Conservation (phyloP, 148 eudicot genomes). For the Chenopodium suecicum region DNA sequence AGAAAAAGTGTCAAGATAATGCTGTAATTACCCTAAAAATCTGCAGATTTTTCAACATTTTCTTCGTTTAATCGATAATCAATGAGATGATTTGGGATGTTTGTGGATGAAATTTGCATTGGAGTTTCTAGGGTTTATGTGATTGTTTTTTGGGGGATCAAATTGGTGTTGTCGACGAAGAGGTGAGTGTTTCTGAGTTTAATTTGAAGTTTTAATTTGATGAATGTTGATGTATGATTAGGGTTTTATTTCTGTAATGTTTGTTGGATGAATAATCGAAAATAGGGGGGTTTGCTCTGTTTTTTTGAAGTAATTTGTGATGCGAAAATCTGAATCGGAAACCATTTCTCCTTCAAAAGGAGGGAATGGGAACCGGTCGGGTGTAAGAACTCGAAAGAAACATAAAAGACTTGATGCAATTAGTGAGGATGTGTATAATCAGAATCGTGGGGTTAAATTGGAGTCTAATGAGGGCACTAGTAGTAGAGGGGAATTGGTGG, state of each 20-base stretch:
- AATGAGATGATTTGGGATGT: background rate
- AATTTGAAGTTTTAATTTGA: background rate
- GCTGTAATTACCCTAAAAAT: background rate
- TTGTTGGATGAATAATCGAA: conserved; percentile 7
- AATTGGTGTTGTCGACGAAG: conserved; percentile 16
- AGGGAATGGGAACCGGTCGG: conserved; percentile 43
- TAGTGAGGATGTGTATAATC: conserved; percentile 57
- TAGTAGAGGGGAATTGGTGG: conserved; percentile 22
- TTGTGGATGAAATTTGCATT: background rate
- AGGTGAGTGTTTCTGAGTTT: conserved; percentile 21
- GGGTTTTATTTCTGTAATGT: conserved; percentile 9
- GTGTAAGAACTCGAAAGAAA: conserved; percentile 59
- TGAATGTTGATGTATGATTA: conserved; percentile 12
- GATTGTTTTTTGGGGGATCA: conserved; percentile 14
- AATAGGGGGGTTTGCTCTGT: conserved; percentile 28
- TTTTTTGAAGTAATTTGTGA: conserved; percentile 40
- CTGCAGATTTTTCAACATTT: background rate
- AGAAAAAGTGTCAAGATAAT: conserved; percentile 7
- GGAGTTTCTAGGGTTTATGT: conserved; percentile 45
- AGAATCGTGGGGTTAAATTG: conserved; percentile 31
- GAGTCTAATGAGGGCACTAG: conserved; percentile 36
- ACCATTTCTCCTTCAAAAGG: conserved; percentile 34
- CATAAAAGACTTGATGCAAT: conserved; percentile 84
- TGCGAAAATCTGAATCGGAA: conserved; percentile 61
- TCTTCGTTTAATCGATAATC: background rate